Percentiles rank a stretch among this genome's conserved stretches.
Conservation (phyloP, 768 basidiomycete genomes). For the Pisolithus orientalis region DNA sequence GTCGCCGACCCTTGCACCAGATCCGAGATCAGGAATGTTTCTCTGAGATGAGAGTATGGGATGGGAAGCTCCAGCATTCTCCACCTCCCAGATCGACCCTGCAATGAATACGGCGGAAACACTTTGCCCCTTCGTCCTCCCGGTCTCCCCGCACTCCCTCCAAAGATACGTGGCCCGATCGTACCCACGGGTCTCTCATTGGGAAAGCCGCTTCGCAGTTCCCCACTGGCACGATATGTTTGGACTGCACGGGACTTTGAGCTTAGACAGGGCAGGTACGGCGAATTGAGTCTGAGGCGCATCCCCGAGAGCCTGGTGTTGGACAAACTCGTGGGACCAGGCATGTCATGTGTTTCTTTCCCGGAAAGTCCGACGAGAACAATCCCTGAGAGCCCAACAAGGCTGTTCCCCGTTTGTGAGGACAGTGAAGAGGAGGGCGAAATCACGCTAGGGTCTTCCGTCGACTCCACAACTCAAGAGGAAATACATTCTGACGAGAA, state of each 20-base stretch:
- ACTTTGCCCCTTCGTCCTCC: constrained; percentile 10
- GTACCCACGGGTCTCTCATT: constrained; percentile 38
- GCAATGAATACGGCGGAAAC: not conserved
- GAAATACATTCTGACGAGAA: not conserved
- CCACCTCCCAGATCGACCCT: not conserved
- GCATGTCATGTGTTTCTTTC: constrained; percentile 3
- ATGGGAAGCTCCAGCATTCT: constrained; percentile 1
- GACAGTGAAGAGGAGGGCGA: constrained; percentile 30
- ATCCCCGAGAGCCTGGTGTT: constrained; percentile 7
- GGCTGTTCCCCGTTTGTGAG: constrained; percentile 26
- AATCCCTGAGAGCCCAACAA: constrained; percentile 13
- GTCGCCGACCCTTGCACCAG: not conserved
- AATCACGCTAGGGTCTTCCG: not conserved
- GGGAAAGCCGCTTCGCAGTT: constrained; percentile 43
- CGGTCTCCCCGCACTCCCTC: constrained; percentile 11
- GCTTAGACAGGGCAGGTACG: constrained; percentile 11
- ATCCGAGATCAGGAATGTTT: not conserved
- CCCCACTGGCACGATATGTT: constrained; percentile 38
- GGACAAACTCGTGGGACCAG: constrained; percentile 13
- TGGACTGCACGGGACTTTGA: constrained; percentile 37
- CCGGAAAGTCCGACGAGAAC: constrained; percentile 3
- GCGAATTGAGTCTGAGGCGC: constrained; percentile 11
- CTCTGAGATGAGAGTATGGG: constrained; percentile 12
- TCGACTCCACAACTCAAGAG: not conserved
- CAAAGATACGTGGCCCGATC: constrained; percentile 12